Percentiles rank a stretch among this genome's conserved stretches.
Evolutionary conservation across 179 eudicot species (phyloP).

Genomic region (Gypsophila paniculata): DNA sequence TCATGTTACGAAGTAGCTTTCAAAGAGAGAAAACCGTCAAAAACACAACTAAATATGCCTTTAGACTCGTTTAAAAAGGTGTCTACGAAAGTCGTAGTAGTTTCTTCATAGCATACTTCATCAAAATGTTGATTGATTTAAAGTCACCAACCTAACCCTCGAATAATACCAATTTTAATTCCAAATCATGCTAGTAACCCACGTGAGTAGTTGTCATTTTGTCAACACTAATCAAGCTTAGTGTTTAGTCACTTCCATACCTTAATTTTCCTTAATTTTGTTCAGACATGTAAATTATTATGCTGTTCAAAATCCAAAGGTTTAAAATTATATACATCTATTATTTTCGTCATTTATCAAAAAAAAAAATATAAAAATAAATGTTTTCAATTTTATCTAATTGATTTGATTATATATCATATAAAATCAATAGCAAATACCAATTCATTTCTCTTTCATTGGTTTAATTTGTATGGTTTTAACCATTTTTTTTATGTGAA

Average conservation of each 20-base stretch:
- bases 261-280: not conserved
- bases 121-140: constrained; percentile 8
- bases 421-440: too few relatives aligned
- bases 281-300: not conserved
- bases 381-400: too few relatives aligned
- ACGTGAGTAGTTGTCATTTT: constrained; percentile 17
- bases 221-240: constrained; percentile 18
- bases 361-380: too few relatives aligned
- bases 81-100: constrained; percentile 11
- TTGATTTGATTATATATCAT: too few relatives aligned
- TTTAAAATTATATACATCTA: too few relatives aligned
- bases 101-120: constrained; percentile 10
- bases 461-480: too few relatives aligned
- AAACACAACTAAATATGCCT: not conserved
- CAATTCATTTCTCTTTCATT: too few relatives aligned
- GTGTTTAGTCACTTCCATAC: constrained; percentile 7
- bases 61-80: not conserved
- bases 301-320: not conserved
- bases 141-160: not conserved
- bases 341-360: too few relatives aligned
- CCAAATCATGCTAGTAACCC: constrained; percentile 8
- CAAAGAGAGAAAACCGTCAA: not conserved
- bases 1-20: not conserved
- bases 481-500: too few relatives aligned
- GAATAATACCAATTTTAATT: not conserved